Evolutionary conservation across 441 rosid genomes (phyloP).

Genomic region (Aleurites moluccanus): DNA sequence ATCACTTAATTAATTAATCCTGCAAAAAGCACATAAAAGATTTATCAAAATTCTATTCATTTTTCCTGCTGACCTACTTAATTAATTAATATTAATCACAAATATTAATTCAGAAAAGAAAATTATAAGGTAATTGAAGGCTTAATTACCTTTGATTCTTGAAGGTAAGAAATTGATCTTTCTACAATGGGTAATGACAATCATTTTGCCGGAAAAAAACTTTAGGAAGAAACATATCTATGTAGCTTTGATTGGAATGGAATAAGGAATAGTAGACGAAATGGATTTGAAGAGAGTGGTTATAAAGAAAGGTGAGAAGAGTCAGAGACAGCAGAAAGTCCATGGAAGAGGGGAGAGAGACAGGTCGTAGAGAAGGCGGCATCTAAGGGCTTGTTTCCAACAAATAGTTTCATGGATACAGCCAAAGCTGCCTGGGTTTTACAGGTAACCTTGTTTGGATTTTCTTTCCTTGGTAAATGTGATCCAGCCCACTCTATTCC

Average conservation of each 20-base stretch:
- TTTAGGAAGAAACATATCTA: background rate
- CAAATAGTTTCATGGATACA: conserved; percentile 28
- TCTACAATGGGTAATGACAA: too few species aligned
- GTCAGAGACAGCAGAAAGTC: conserved; percentile 27
- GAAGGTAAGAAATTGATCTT: too few species aligned
- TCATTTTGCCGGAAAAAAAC: too few species aligned
- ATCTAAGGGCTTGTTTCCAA: conserved; percentile 14
- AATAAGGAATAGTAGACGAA: background rate
- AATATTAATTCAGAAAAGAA: too few species aligned
- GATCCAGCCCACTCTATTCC: background rate
- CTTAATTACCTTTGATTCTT: too few species aligned
- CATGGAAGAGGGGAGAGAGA: conserved; percentile 4
- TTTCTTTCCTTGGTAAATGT: conserved; percentile 18
- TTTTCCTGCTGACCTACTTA: background rate
- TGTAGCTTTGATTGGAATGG: background rate
- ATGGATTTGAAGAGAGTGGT: background rate
- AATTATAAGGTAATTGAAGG: too few species aligned
- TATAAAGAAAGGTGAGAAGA: background rate
- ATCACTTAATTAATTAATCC: background rate
- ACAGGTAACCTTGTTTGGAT: conserved; percentile 34
- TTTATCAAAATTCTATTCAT: background rate
- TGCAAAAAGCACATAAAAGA: background rate
- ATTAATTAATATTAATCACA: too few species aligned
- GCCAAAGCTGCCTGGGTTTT: conserved; percentile 42
- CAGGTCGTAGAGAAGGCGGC: conserved; percentile 24